A percentile compares a stretch with the other conserved stretches of the same genome.
Evolutionary conservation across 768 basidiomycete species (phyloP).

Genomic region (Pleurotus cornucopiae): DNA sequence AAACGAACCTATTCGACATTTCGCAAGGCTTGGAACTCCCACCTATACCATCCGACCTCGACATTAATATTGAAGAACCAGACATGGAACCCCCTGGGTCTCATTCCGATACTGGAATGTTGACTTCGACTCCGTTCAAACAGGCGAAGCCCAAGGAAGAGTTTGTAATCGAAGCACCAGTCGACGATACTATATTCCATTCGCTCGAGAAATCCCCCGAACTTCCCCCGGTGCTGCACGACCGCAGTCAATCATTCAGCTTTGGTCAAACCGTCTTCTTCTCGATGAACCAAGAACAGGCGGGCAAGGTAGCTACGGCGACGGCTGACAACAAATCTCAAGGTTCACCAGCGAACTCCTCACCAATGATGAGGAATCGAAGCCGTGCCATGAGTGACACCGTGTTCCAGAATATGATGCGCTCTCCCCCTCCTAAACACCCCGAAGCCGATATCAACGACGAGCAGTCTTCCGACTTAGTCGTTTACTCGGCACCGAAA

Average conservation of each 20-base stretch:
- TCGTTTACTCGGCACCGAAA: conserved; percentile 33
- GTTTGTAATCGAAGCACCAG: conserved; percentile 2
- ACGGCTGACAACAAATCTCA: conserved; percentile 18
- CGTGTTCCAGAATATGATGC: conserved; percentile 55
- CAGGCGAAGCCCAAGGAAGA: conserved; percentile 33
- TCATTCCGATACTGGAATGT: conserved; percentile 14
- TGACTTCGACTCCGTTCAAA: conserved; percentile 43
- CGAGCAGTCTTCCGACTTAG: conserved; percentile 41
- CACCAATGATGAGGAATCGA: conserved; percentile 32
- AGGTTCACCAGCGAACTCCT: conserved; percentile 15
- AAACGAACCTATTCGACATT: conserved; percentile 54
- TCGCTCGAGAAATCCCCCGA: conserved; percentile 33
- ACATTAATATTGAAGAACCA: conserved; percentile 27
- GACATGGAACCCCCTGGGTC: conserved; percentile 10
- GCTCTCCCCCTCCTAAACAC: conserved; percentile 26
- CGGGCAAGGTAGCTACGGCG: conserved; percentile 22
- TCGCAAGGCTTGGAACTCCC: conserved; percentile 54
- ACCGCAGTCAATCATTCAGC: conserved; percentile 67
- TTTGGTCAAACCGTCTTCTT: conserved; percentile 62
- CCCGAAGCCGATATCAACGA: conserved; percentile 69
- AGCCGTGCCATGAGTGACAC: conserved; percentile 61
- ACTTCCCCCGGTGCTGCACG: conserved; percentile 34
- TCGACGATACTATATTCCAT: conserved; percentile 46
- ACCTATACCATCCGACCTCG: conserved; percentile 35
- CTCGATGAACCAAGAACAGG: conserved; percentile 28